phyloP scores from a whole-genome alignment of 495 filamentous ascomycete genomes.

The Hypoxylon trugodes region DNA sequence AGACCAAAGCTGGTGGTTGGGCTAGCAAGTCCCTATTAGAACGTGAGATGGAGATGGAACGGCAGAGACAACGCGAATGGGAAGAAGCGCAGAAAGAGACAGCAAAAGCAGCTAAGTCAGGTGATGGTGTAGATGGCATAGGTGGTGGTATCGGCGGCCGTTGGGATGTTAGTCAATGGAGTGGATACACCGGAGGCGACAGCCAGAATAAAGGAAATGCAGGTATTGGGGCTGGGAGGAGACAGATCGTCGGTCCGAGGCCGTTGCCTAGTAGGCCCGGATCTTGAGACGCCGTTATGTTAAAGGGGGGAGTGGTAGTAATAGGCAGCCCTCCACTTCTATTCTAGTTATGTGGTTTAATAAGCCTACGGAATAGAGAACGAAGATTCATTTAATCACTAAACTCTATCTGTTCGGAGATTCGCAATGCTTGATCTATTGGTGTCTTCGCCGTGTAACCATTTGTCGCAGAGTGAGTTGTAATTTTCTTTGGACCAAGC shows the following conservation, averaged over 20 bases:
- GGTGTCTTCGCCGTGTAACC: too few species aligned
- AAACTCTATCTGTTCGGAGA: too few species aligned
- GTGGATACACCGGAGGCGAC: conserved; percentile 83
- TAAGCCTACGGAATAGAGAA: not conserved
- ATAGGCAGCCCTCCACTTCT: not conserved
- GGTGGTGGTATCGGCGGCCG: conserved; percentile 66
- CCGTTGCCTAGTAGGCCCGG: conserved; percentile 61
- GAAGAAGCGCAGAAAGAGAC: conserved; percentile 86
- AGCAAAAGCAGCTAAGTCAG: conserved; percentile 60
- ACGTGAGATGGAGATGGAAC: conserved; percentile 94
- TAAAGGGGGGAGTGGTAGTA: not conserved
- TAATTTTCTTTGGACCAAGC: too few species aligned
- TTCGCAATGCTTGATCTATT: too few species aligned
- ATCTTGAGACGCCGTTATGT: conserved; percentile 1
- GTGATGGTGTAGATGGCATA: conserved; percentile 60
- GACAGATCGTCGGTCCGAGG: conserved; percentile 81
- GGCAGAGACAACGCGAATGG: conserved; percentile 93
- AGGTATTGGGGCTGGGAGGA: conserved; percentile 76
- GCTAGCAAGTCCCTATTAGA: conserved; percentile 85
- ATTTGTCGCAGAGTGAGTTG: too few species aligned
- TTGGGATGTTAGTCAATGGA: conserved; percentile 90
- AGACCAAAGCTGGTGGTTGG: conserved; percentile 79
- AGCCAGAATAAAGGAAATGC: conserved; percentile 75
- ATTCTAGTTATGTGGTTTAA: not conserved
- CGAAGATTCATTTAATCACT: too few species aligned